phyloP scores from a whole-genome alignment of 2,329 filamentous ascomycete species.

The Ophiobolus disseminans region DNA sequence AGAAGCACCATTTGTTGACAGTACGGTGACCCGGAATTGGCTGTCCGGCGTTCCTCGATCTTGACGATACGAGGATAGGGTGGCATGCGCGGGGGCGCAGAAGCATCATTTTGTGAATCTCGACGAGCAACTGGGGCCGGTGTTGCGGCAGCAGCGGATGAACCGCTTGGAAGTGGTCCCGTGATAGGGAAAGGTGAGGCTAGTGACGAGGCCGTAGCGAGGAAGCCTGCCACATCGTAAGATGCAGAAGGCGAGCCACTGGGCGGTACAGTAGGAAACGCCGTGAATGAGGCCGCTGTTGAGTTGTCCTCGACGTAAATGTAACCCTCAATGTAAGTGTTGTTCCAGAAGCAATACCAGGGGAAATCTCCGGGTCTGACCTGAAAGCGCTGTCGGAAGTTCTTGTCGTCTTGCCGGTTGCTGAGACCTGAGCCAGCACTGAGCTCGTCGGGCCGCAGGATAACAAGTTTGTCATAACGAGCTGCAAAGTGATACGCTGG shows the following conservation, averaged over 20 bases:
- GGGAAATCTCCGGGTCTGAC: conserved; percentile 65
- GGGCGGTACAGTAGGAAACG: conserved; percentile 31
- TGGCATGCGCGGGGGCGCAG: conserved; percentile 31
- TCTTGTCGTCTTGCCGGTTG: conserved; percentile 29
- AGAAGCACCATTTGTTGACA: conserved; percentile 70
- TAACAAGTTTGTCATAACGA: conserved; percentile 69
- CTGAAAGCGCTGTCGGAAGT: conserved; percentile 50
- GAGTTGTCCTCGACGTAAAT: conserved; percentile 67
- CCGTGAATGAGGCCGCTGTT: conserved; percentile 43
- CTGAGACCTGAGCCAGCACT: conserved; percentile 29
- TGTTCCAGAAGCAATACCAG: conserved; percentile 76
- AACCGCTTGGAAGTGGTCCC: conserved; percentile 13
- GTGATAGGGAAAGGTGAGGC: conserved; percentile 6
- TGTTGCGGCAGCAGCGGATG: conserved; percentile 9
- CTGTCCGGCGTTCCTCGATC: conserved; percentile 68
- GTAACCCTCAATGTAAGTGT: conserved; percentile 70
- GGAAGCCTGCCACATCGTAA: conserved; percentile 15
- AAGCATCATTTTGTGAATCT: conserved; percentile 25
- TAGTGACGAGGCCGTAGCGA: conserved; percentile 14
- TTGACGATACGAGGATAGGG: conserved; percentile 67
- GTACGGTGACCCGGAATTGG: conserved; percentile 60
- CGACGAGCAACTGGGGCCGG: conserved; percentile 16
- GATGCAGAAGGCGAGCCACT: conserved; percentile 25
- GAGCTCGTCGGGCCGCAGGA: conserved; percentile 55
- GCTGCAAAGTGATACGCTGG: conserved; percentile 70